phyloP scores from a whole-genome alignment of 129 eudicot species.

The Escallonia rubra region DNA sequence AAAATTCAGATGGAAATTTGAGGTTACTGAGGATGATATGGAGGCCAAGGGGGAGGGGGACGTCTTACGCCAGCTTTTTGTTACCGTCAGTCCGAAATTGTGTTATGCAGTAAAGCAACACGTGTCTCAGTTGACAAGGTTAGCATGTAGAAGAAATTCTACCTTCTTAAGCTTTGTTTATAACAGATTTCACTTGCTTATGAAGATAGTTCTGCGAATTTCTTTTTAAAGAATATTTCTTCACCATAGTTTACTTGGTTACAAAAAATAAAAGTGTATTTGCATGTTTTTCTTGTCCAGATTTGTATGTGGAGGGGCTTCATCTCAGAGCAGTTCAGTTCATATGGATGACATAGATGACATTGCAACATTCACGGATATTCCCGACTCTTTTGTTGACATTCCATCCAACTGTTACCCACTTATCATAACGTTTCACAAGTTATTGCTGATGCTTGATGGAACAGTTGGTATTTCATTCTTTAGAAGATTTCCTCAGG shows the following conservation, averaged over 20 bases:
- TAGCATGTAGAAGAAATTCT: no score
- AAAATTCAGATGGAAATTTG: neutral
- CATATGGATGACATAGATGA: slow-evolving; percentile 42
- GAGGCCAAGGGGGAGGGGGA: slow-evolving; percentile 1
- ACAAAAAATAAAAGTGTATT: no score
- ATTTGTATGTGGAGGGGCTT: slow-evolving; percentile 28
- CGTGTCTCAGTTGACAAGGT: slow-evolving; percentile 56
- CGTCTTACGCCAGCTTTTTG: slow-evolving; percentile 64
- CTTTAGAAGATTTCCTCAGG: slow-evolving; percentile 41
- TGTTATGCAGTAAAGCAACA: slow-evolving; percentile 67
- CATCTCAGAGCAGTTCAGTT: slow-evolving; percentile 11
- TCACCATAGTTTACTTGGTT: no score
- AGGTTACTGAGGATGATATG: neutral
- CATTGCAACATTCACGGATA: slow-evolving; percentile 30
- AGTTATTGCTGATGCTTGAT: slow-evolving; percentile 79
- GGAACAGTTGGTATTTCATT: slow-evolving; percentile 68
- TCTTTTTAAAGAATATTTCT: neutral
- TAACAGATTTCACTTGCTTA: no score
- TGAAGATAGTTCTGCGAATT: neutral
- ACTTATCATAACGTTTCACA: slow-evolving; percentile 65
- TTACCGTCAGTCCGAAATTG: slow-evolving; percentile 80
- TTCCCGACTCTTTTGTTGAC: slow-evolving; percentile 50
- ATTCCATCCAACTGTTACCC: slow-evolving; percentile 47
- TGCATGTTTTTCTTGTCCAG: slow-evolving; percentile 12
- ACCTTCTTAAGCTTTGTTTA: no score